Percentiles rank a stretch among this genome's conserved stretches.
phyloP scores from a whole-genome alignment of 2,329 filamentous ascomycete species.

The Paramyrothecium sp. region DNA sequence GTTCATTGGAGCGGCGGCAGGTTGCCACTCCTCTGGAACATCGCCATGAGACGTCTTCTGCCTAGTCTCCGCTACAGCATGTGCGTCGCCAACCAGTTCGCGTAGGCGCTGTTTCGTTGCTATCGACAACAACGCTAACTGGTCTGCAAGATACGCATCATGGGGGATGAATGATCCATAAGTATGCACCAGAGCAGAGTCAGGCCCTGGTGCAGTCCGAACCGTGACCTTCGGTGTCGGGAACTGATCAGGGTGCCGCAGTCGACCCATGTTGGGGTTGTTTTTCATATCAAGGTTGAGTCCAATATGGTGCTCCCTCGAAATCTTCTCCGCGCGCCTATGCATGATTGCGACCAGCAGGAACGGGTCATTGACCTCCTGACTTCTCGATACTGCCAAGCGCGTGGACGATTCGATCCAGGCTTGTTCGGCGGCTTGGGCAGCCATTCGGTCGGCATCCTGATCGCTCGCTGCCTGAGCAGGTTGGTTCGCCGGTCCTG shows the following conservation, averaged over 20 bases:
- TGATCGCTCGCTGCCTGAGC: constrained; percentile 41
- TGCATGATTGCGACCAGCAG: constrained; percentile 62
- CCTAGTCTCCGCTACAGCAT: constrained; percentile 66
- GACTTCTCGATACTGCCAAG: constrained; percentile 58
- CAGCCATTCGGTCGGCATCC: constrained; percentile 63
- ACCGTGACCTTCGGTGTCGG: constrained; percentile 52
- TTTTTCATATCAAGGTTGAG: constrained; percentile 57
- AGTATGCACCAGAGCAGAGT: constrained; percentile 62
- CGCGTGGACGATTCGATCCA: constrained; percentile 65
- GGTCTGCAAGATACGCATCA: constrained; percentile 75
- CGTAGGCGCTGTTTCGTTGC: constrained; percentile 78
- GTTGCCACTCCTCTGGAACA: constrained; percentile 72
- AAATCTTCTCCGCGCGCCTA: constrained; percentile 57
- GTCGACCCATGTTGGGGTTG: constrained; percentile 42
- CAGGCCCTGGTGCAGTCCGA: constrained; percentile 55
- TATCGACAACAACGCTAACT: constrained; percentile 79
- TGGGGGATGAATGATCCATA: constrained; percentile 70
- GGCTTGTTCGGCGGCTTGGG: constrained; percentile 63
- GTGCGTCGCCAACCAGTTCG: constrained; percentile 74
- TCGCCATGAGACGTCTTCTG: constrained; percentile 78
- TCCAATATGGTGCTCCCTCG: constrained; percentile 54
- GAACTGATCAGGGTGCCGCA: constrained; percentile 48
- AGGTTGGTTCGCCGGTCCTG: constrained; percentile 65
- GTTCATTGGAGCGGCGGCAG: constrained; percentile 60
- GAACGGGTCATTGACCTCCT: constrained; percentile 74